Percentiles rank a stretch among this genome's conserved stretches.
phyloP scores from a whole-genome alignment of 805 yeast species.

The Spathaspora hagerdaliae region DNA sequence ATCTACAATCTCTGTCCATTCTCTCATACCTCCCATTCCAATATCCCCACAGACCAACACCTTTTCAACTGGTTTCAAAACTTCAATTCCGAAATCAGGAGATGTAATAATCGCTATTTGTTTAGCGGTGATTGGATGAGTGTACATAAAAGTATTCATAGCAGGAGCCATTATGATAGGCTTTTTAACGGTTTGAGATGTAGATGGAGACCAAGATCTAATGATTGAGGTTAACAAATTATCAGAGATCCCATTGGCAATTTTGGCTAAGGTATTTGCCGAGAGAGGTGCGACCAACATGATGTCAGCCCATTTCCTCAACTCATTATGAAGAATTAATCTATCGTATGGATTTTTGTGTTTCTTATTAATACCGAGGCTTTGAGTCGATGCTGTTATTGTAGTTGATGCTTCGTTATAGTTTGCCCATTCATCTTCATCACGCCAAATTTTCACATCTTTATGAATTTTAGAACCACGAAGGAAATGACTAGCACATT shows the following conservation, averaged over 20 bases:
- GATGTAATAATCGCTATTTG: conserved; percentile 30
- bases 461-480: conserved; percentile 59
- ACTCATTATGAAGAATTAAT: conserved; percentile 39
- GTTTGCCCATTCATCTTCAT: conserved; percentile 85
- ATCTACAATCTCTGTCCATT: conserved; percentile 44
- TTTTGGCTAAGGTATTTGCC: conserved; percentile 43
- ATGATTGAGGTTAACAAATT: conserved; percentile 40
- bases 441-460: conserved; percentile 85
- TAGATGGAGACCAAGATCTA: conserved; percentile 37
- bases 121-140: conserved; percentile 42
- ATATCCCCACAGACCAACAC: conserved; percentile 46
- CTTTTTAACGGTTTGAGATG: conserved; percentile 20
- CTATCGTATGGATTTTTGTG: conserved; percentile 32
- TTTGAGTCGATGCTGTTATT: conserved; percentile 3
- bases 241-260: conserved; percentile 42
- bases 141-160: conserved; percentile 46
- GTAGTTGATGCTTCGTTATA: conserved; percentile 25
- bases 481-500: conserved; percentile 69
- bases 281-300: conserved; percentile 44
- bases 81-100: conserved; percentile 39
- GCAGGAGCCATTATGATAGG: conserved; percentile 47
- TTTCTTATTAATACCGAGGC: conserved; percentile 11
- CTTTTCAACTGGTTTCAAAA: conserved; percentile 44
- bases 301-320: conserved; percentile 45
- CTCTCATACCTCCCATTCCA: conserved; percentile 50